Conservation (phyloP, 2,329 filamentous ascomycete genomes). For the Bipolaris sorokiniana region DNA sequence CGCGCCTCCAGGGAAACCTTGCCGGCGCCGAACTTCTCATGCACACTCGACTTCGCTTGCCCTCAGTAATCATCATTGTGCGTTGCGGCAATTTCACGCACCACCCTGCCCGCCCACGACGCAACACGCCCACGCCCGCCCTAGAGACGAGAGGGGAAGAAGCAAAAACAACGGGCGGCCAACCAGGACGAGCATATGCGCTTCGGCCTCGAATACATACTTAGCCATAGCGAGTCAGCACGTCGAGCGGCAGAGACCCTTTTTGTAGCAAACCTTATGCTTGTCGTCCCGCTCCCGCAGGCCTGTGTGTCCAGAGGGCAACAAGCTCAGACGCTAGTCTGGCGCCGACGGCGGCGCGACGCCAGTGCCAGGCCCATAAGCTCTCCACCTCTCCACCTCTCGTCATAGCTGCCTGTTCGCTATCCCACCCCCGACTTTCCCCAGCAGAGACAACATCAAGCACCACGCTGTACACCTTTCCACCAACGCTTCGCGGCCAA, state of each 20-base stretch:
- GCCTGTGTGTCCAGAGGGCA: constrained; percentile 29
- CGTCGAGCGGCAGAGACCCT: constrained; percentile 34
- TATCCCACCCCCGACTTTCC: constrained; percentile 14
- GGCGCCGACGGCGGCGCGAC: constrained; percentile 33
- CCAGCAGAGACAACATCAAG: constrained; percentile 7
- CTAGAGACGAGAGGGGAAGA: neutral
- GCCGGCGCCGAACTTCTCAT: constrained; percentile 34
- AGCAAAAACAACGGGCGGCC: neutral
- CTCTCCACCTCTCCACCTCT: constrained; percentile 23
- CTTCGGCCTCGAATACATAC: constrained; percentile 24
- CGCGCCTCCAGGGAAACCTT: constrained; percentile 22
- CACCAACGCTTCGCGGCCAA: constrained; percentile 20
- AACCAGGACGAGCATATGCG: constrained; percentile 5
- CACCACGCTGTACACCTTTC: constrained; percentile 17
- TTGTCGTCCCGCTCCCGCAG: constrained; percentile 49
- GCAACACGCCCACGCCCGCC: constrained; percentile 2
- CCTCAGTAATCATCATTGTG: constrained; percentile 33
- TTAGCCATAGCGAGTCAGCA: constrained; percentile 25
- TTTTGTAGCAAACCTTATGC: constrained; percentile 45
- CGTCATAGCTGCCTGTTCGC: constrained; percentile 30
- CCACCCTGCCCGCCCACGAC: constrained; percentile 15
- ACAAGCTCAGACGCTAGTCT: constrained; percentile 34
- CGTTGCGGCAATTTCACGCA: constrained; percentile 19
- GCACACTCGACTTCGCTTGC: constrained; percentile 28
- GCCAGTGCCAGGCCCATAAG: constrained; percentile 30